Evolutionary conservation across 2,329 filamentous ascomycete genomes (phyloP), one percentile per base, ranked within the genome.

Genomic region (Coniochaeta hoffmannii): DNA sequence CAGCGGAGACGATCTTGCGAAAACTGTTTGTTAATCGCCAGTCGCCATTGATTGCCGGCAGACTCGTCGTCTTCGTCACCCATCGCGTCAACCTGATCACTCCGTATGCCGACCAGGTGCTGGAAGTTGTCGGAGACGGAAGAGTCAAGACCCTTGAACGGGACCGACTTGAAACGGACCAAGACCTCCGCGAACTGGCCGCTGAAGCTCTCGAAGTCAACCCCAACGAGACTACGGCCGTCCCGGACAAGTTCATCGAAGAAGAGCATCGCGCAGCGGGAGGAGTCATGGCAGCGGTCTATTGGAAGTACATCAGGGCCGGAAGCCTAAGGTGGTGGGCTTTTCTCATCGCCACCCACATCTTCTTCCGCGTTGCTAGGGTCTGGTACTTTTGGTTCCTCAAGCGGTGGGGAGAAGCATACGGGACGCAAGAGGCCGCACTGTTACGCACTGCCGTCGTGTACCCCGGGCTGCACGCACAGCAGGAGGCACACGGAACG

Each of bases 391-490:
- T 82, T 1, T 93, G 90, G 80, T 92, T 94, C 46, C 77, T 96
- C 54, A 95, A 96, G 66, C 80, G 86, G 26, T 96, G 91, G 90
- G 89, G 89, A 30, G 89, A 95, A 66, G 83, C 84, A 7, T 93
- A 92, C 67, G 73, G 76, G 50, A 53, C 59, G 53, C 56, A 60
- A 49, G 57, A 55, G 30, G 19, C 36, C 50, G 38, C 50, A 19
- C n/a, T 51, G 28, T 19, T 51, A 1, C 28, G 28, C 30, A 53
- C 51, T n/a, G 31, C 44, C 4, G 46, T 34, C 2, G 53, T 36
- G 6, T 38, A 32, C 34, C 49, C 14, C 11, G 7, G n/a, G n/a
- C n/a, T n/a, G n/a, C n/a, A n/a, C n/a, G n/a, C n/a, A n/a, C n/a
- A n/a, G n/a, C n/a, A n/a, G n/a, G 89, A 95, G 66, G 83, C 84